These are phyloP conservation scores for Podospora comata DNA, from an alignment of 495 filamentous ascomycete genomes.

Conservation along the genomic window DNA sequence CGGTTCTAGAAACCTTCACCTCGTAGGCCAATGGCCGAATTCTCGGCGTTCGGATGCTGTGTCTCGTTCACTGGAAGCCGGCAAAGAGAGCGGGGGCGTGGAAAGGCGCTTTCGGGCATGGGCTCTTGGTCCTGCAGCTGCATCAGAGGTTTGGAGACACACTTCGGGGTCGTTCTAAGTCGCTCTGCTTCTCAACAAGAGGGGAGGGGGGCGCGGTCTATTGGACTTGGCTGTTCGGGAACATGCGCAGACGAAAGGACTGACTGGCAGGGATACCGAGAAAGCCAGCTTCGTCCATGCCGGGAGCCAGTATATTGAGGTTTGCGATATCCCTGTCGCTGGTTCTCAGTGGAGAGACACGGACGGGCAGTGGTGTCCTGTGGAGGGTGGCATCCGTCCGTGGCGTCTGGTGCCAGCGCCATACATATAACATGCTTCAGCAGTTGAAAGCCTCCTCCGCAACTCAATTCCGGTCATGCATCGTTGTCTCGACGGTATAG, in stretches of 20 bases:
- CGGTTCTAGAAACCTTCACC: constrained; percentile 5
- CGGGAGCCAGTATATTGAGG: constrained; percentile 12
- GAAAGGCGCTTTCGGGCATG: background rate
- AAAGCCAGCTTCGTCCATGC: background rate
- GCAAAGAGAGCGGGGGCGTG: background rate
- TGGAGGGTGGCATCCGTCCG: constrained; percentile 15
- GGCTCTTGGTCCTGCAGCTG: background rate
- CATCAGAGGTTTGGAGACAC: background rate
- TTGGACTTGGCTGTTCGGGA: background rate
- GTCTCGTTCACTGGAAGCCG: constrained; percentile 2
- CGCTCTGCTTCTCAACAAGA: background rate
- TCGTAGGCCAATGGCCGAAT: constrained; percentile 4
- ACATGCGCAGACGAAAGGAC: background rate
- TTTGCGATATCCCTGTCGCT: constrained; percentile 20
- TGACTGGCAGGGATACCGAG: background rate
- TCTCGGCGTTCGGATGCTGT: constrained; percentile 8
- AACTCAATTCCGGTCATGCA: constrained; percentile 14
- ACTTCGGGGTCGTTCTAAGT: background rate
- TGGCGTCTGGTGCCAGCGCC: constrained; percentile 19
- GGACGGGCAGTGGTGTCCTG: constrained; percentile 2
- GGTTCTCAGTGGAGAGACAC: constrained; percentile 17
- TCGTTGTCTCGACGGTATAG: constrained; percentile 1
- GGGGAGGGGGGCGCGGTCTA: background rate
- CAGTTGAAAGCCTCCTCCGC: constrained; percentile 21
- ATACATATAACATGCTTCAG: constrained; percentile 24